Conservation (phyloP, 306 rosid genomes). For the Fragaria vesca region DNA sequence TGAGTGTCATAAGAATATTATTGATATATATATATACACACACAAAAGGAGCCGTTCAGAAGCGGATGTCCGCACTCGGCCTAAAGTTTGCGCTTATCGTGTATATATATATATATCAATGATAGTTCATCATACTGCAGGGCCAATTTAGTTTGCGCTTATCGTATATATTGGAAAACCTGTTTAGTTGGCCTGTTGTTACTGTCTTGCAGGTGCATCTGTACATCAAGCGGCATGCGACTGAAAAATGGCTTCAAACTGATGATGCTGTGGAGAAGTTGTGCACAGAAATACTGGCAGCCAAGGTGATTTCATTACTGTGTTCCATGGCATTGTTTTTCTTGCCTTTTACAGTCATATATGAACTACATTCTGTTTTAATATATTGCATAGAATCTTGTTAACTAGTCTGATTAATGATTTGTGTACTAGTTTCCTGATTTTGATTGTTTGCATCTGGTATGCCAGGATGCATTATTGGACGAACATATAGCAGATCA, state of each 20-base stretch:
- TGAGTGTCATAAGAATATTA: neutral
- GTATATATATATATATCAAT: neutral
- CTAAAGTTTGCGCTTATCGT: too few relatives aligned
- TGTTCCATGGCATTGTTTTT: neutral
- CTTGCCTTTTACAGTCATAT: too few relatives aligned
- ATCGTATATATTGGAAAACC: neutral
- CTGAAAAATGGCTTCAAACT: neutral
- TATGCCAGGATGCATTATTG: slow-evolving; percentile 65
- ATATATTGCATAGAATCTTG: too few relatives aligned
- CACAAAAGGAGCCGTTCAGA: too few relatives aligned
- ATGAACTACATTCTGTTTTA: too few relatives aligned
- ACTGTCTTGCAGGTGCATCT: slow-evolving; percentile 63
- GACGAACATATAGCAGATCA: slow-evolving; percentile 67
- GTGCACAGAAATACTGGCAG: neutral
- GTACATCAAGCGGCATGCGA: slow-evolving; percentile 69
- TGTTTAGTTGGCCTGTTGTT: neutral
- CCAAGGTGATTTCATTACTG: neutral
- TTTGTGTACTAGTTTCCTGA: neutral
- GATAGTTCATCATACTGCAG: neutral
- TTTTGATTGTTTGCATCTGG: slow-evolving; percentile 3
- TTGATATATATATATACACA: too few relatives aligned
- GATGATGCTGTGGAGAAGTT: neutral
- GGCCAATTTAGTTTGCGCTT: neutral
- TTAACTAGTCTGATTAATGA: neutral
- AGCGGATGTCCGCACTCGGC: too few relatives aligned